Percentiles rank a stretch among this genome's conserved stretches.
Conservation (phyloP, 73 alveolate genomes). For the Blepharisma japonicum region DNA sequence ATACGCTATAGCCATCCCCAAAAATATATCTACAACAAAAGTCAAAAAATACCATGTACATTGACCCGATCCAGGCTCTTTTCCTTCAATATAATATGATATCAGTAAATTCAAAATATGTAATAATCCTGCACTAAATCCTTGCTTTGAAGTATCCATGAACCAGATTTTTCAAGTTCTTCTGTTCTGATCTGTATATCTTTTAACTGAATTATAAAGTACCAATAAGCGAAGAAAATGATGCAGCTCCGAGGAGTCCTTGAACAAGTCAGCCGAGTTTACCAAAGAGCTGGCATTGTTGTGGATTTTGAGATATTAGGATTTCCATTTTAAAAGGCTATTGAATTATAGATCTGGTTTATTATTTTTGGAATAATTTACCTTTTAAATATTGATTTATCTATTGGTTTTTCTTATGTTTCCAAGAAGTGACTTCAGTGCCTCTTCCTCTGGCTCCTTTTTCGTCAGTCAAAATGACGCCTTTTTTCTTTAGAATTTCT, state of each 20-base stretch:
- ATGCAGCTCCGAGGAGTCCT: conserved; percentile 2
- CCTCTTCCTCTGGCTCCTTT: conserved; percentile 42
- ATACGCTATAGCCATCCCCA: conserved; percentile 29
- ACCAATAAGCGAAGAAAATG: conserved; percentile 29
- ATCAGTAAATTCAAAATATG: conserved; percentile 18
- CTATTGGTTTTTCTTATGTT: neutral
- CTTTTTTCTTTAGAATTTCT: conserved; percentile 33
- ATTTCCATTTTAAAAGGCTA: neutral
- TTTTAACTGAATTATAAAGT: conserved; percentile 2
- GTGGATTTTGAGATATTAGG: neutral
- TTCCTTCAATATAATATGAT: neutral
- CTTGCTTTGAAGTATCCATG: conserved; percentile 37
- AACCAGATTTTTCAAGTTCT: conserved; percentile 34
- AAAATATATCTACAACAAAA: conserved; percentile 3
- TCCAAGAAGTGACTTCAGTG: conserved; percentile 37
- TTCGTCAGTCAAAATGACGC: conserved; percentile 36
- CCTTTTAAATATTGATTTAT: too few relatives aligned
- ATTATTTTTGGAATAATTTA: too few relatives aligned
- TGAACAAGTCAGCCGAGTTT: conserved; percentile 24
- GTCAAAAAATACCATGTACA: conserved; percentile 26
- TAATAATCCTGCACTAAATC: conserved; percentile 18
- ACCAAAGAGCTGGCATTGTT: conserved; percentile 22
- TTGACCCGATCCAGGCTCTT: conserved; percentile 11
- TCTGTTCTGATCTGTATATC: neutral
- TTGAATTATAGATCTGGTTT: too few relatives aligned